A percentile compares a stretch with the other conserved stretches of the same genome.
These are phyloP conservation scores for Bauhinia variegata DNA, from an alignment of 306 rosid genomes.

Conservation along the genomic window DNA sequence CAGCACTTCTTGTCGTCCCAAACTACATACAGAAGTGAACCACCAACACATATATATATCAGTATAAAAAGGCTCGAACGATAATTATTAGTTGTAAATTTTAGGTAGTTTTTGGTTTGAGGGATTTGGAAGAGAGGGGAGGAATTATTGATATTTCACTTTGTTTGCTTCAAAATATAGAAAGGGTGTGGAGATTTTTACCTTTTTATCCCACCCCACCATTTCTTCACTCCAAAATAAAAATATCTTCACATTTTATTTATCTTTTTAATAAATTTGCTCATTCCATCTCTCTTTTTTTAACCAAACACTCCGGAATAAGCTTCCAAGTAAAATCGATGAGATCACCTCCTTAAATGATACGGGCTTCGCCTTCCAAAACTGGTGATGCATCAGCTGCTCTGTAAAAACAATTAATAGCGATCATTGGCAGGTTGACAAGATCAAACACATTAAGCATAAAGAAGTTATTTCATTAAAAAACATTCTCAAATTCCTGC, in stretches of 20 bases:
- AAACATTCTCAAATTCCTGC: not conserved
- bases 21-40: conserved; percentile 39
- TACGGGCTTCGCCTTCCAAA: conserved; percentile 22
- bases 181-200: no score
- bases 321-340: not conserved
- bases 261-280: no score
- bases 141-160: no score
- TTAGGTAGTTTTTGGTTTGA: no score
- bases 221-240: no score
- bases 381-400: conserved; percentile 20
- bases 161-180: no score
- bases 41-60: conserved; percentile 9
- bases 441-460: no score
- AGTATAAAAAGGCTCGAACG: not conserved
- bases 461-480: not conserved
- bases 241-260: no score
- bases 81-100: not conserved
- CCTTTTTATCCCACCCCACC: no score
- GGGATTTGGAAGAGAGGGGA: no score
- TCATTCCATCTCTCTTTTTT: no score
- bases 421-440: not conserved
- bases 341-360: conserved; percentile 32
- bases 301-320: no score
- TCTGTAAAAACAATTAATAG: conserved; percentile 22
- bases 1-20: conserved; percentile 46